Percentiles rank a stretch among this genome's conserved stretches.
Evolutionary conservation across 202 grass and related monocot species (phyloP).

Genomic region (Digitaria exilis): DNA sequence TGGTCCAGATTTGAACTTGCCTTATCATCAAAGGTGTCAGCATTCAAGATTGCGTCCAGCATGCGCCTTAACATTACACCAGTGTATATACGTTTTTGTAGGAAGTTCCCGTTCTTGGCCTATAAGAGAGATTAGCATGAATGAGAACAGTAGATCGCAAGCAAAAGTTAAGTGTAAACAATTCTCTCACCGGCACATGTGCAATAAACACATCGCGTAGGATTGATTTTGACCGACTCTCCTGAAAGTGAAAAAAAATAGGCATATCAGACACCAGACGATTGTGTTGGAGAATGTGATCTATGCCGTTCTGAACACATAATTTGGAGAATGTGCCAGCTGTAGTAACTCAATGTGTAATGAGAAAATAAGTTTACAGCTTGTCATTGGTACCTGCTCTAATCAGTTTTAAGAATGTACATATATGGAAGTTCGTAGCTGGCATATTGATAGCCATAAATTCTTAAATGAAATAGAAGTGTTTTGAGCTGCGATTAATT

Average conservation of each 20-base stretch:
- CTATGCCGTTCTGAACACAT: background rate
- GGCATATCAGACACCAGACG: constrained; percentile 2
- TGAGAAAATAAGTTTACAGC: background rate
- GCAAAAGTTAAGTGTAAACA: constrained; percentile 36
- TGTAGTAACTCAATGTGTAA: constrained; percentile 28
- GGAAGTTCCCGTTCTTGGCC: constrained; percentile 67
- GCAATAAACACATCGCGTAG: constrained; percentile 85
- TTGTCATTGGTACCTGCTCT: background rate
- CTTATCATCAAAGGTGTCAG: constrained; percentile 96
- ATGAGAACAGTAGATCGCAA: background rate
- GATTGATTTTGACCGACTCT: constrained; percentile 69
- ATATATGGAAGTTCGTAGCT: background rate
- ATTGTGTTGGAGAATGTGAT: background rate
- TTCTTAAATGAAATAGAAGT: background rate
- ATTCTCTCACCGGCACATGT: constrained; percentile 77
- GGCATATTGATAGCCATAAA: background rate
- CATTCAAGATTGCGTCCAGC: constrained; percentile 86
- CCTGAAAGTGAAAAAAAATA: constrained; percentile 44
- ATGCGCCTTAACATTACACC: constrained; percentile 94
- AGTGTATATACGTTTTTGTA: constrained; percentile 83
- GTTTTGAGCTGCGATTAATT: constrained; percentile 4
- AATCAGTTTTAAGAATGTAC: background rate
- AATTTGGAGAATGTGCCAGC: constrained; percentile 12
- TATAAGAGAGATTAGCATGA: constrained; percentile 39
- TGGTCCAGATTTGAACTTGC: constrained; percentile 43